Conservation (phyloP, 192 early-diverging fungal genomes). For the Podila clonocystis region DNA sequence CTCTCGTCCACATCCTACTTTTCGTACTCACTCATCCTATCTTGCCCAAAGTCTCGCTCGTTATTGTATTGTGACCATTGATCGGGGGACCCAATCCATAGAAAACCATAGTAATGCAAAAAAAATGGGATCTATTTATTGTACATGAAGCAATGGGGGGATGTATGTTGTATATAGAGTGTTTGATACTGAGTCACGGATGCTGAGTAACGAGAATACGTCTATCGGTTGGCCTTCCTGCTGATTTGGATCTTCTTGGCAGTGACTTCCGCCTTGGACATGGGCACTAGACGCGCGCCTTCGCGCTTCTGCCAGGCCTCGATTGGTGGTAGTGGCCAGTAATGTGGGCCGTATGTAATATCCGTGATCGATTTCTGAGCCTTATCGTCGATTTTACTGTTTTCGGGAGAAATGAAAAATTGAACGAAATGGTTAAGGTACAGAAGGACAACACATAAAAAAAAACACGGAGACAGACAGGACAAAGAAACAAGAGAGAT, state of each 20-base stretch:
- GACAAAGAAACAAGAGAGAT: not conserved
- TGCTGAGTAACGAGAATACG: not conserved
- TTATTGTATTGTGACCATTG: no score
- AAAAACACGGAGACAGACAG: not conserved
- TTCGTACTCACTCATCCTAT: no score
- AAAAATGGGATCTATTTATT: no score
- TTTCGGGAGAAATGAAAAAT: not conserved
- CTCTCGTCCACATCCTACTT: no score
- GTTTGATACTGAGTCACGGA: no score
- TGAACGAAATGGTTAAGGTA: conserved; percentile 7
- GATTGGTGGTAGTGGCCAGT: conserved; percentile 75
- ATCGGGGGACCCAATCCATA: no score
- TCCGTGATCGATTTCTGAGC: conserved; percentile 53
- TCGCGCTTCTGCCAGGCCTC: conserved; percentile 68
- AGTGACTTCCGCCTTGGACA: conserved; percentile 45
- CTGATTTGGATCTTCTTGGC: conserved; percentile 52
- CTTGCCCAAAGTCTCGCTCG: no score
- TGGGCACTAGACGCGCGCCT: conserved; percentile 72
- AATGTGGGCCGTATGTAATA: conserved; percentile 75
- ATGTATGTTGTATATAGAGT: no score
- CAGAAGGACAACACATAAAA: not conserved
- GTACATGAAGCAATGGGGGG: no score
- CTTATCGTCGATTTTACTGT: conserved; percentile 61
- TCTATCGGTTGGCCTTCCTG: conserved; percentile 48
- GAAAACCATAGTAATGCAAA: no score